phyloP scores from a whole-genome alignment of 2,329 filamentous ascomycete genomes.

The Pyrenophora tritici-repentis region DNA sequence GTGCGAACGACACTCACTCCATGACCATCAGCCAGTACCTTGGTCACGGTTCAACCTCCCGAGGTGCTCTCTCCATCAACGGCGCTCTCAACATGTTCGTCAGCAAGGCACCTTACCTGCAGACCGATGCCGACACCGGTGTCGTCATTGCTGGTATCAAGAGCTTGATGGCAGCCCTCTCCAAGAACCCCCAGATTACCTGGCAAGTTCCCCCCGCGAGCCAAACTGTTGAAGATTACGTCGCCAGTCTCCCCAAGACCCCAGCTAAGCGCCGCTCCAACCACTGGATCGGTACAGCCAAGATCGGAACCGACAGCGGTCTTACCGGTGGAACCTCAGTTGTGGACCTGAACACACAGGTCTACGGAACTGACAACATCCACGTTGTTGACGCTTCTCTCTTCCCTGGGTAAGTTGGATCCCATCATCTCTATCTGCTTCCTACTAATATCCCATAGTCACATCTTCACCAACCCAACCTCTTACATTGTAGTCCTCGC shows the following conservation, averaged over 20 bases:
- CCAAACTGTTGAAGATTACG: slow-evolving; percentile 61
- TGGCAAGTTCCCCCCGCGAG: slow-evolving; percentile 59
- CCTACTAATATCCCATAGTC: slow-evolving; percentile 27
- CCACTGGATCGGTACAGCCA: slow-evolving; percentile 62
- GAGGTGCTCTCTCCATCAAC: slow-evolving; percentile 66
- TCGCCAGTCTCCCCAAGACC: slow-evolving; percentile 53
- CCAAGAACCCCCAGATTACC: slow-evolving; percentile 60
- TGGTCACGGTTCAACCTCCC: slow-evolving; percentile 65
- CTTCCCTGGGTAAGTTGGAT: slow-evolving; percentile 48
- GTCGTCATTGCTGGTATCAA: slow-evolving; percentile 70
- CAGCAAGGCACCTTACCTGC: slow-evolving; percentile 63
- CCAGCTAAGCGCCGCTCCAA: slow-evolving; percentile 49
- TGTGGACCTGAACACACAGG: slow-evolving; percentile 57
- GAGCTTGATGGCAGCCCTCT: slow-evolving; percentile 61
- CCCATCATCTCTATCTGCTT: background rate
- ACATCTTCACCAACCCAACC: slow-evolving; percentile 47
- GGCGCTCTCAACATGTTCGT: slow-evolving; percentile 63
- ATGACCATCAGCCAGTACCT: slow-evolving; percentile 62
- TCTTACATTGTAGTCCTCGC: slow-evolving; percentile 45
- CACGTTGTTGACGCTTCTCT: slow-evolving; percentile 55
- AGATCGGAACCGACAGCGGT: slow-evolving; percentile 55
- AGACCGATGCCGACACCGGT: slow-evolving; percentile 61
- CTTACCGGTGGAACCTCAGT: slow-evolving; percentile 52
- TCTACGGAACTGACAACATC: slow-evolving; percentile 54
- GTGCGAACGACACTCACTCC: slow-evolving; percentile 45